These are phyloP conservation scores for Fonsecaea pugnacius DNA, from an alignment of 2,329 filamentous ascomycete genomes.

Conservation along the genomic window DNA sequence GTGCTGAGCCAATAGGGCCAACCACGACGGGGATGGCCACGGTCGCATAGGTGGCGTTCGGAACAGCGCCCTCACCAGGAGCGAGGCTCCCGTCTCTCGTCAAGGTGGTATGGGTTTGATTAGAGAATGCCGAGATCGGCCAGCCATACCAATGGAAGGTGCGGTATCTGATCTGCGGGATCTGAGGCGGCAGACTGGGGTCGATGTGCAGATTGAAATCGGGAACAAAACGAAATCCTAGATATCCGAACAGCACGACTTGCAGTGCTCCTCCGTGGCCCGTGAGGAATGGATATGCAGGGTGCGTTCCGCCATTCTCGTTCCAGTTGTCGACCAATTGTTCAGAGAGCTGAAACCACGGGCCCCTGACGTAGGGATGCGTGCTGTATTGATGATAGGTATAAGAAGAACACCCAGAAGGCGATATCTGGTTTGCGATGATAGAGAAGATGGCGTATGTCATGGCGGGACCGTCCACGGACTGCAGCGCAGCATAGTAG, in stretches of 20 bases:
- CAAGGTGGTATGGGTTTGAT: conserved; percentile 67
- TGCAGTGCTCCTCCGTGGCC: conserved; percentile 72
- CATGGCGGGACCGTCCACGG: conserved; percentile 71
- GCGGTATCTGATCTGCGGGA: conserved; percentile 63
- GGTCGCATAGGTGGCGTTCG: conserved; percentile 60
- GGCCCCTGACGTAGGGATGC: conserved; percentile 66
- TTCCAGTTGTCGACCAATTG: conserved; percentile 66
- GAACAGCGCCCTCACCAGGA: conserved; percentile 51
- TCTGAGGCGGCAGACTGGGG: conserved; percentile 68
- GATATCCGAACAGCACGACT: conserved; percentile 69
- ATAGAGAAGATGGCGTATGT: conserved; percentile 73
- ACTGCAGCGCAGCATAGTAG: conserved; percentile 72
- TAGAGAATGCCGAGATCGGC: conserved; percentile 64
- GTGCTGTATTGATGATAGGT: conserved; percentile 69
- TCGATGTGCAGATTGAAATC: conserved; percentile 63
- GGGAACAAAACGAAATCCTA: conserved; percentile 65
- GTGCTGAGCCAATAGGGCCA: conserved; percentile 47
- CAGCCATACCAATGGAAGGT: conserved; percentile 70
- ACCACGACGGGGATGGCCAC: conserved; percentile 63
- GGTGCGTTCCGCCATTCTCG: conserved; percentile 68
- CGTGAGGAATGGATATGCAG: conserved; percentile 72
- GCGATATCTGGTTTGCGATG: conserved; percentile 67
- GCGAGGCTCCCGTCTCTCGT: conserved; percentile 54
- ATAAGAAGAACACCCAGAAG: conserved; percentile 69
- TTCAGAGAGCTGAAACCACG: conserved; percentile 73